These are phyloP conservation scores for Penicillium sp. DNA, from an alignment of 2,329 filamentous ascomycete species.

Conservation along the genomic window DNA sequence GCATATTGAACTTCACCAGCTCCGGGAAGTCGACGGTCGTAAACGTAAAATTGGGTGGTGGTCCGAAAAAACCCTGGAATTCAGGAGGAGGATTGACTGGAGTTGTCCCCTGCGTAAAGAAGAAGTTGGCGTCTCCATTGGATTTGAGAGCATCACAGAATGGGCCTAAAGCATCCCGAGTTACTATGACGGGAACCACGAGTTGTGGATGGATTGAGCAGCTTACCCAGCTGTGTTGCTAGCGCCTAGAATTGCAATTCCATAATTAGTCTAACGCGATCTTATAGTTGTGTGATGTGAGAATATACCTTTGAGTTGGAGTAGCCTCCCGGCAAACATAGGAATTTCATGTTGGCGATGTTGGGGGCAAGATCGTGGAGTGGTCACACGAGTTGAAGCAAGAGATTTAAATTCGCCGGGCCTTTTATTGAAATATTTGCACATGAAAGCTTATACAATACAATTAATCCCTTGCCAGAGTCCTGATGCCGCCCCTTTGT, in stretches of 20 bases:
- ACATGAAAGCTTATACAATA: conserved; percentile 3
- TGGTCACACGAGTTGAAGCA: background rate
- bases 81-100: conserved; percentile 11
- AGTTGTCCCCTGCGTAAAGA: conserved; percentile 17
- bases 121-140: conserved; percentile 15
- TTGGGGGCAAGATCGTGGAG: background rate
- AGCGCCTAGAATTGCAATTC: conserved; percentile 9
- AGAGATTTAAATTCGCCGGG: background rate
- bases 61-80: conserved; percentile 21
- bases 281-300: background rate
- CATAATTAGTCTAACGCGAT: background rate
- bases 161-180: conserved; percentile 8
- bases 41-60: conserved; percentile 23
- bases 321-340: conserved; percentile 22
- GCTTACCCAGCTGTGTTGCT: conserved; percentile 19
- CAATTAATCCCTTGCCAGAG: conserved; percentile 8
- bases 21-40: conserved; percentile 6
- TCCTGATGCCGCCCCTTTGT: conserved; percentile 9
- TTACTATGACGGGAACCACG: background rate
- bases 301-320: conserved; percentile 20
- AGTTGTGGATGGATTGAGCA: background rate
- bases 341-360: conserved; percentile 19
- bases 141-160: conserved; percentile 16
- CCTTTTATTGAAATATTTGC: background rate
- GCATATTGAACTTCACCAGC: conserved; percentile 11